Evolutionary conservation across 306 rosid species (phyloP).

Genomic region (Pterocarpus macrocarpus): DNA sequence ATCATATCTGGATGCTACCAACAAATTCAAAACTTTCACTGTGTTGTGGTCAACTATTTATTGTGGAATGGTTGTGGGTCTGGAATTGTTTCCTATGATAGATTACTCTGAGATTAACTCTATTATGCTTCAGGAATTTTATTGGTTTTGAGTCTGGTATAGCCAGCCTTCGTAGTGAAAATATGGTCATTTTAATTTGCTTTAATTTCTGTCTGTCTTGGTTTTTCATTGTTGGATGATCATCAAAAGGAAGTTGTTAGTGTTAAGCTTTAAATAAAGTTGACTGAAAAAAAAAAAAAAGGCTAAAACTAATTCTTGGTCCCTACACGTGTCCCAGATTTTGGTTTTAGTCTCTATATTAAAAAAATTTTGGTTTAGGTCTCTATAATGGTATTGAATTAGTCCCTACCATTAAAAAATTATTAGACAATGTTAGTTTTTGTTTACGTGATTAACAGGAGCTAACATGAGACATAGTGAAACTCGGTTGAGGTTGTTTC

Average conservation of each 20-base stretch:
- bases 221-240: constrained; percentile 28
- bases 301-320: no score
- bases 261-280: constrained; percentile 10
- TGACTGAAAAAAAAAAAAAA: not conserved
- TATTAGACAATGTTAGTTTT: no score
- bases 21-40: constrained; percentile 14
- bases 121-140: constrained; percentile 35
- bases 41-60: constrained; percentile 5
- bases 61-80: constrained; percentile 10
- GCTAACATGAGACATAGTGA: no score
- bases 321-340: no score
- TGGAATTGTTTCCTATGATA: constrained; percentile 5
- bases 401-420: no score
- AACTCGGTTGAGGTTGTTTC: no score
- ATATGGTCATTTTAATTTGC: constrained; percentile 6
- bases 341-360: no score
- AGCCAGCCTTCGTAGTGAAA: not conserved
- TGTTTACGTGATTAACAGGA: no score
- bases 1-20: constrained; percentile 1
- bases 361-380: no score
- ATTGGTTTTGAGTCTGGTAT: constrained; percentile 4
- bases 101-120: not conserved
- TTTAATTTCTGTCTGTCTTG: constrained; percentile 3
- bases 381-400: no score
- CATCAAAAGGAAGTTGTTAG: not conserved